Evolutionary conservation across 169 alveolate species (phyloP).

Genomic region (Eimeria sp.): DNA sequence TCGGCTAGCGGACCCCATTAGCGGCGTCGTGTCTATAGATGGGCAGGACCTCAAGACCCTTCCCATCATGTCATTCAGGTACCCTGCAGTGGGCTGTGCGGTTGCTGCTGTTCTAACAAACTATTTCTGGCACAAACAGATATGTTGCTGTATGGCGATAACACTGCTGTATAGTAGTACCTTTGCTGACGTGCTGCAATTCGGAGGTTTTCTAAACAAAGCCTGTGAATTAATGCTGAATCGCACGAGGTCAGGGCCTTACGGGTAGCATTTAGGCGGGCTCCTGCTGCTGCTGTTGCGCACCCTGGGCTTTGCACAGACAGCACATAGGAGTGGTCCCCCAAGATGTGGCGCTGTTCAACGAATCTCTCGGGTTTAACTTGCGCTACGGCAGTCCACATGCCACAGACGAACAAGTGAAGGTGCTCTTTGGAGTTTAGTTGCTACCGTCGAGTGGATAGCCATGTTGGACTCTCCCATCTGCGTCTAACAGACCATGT

Average conservation of each 20-base stretch:
- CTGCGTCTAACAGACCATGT: neutral
- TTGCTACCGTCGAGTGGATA: neutral
- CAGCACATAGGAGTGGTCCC: conserved; percentile 94
- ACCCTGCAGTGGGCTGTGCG: neutral
- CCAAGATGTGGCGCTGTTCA: conserved; percentile 96
- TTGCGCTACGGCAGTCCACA: conserved; percentile 92
- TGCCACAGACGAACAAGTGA: conserved; percentile 87
- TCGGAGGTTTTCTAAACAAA: neutral
- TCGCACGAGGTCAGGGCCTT: neutral
- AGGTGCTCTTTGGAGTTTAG: neutral
- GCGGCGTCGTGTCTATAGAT: conserved; percentile 71
- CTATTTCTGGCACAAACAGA: neutral
- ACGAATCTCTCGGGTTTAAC: conserved; percentile 93
- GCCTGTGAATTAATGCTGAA: neutral
- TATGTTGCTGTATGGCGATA: neutral
- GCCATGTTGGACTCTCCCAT: neutral
- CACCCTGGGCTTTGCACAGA: conserved; percentile 45
- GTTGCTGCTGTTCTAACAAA: neutral
- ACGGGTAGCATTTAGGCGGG: neutral
- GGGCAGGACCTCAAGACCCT: conserved; percentile 75
- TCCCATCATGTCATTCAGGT: conserved; percentile 65
- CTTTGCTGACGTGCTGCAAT: neutral
- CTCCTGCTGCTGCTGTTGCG: neutral
- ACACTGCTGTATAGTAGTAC: neutral
- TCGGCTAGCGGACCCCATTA: conserved; percentile 84